Conservation (phyloP, 2,329 filamentous ascomycete species). For the Ophiognomonia clavigignenti-juglandacearum region DNA sequence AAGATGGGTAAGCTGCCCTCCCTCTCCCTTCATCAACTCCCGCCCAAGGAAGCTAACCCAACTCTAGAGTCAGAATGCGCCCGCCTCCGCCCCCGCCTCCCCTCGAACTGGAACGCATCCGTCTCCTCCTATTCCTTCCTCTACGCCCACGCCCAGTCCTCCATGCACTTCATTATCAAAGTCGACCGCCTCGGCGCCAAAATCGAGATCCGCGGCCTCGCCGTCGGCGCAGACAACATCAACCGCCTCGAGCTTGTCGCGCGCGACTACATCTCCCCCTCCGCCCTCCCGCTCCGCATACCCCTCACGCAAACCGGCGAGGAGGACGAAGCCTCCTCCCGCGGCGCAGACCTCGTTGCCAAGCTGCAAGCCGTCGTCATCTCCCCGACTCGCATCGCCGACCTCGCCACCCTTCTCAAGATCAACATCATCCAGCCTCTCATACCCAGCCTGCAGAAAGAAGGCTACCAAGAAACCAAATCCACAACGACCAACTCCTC, state of each 20-base stretch:
- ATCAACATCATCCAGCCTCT: slow-evolving; percentile 79
- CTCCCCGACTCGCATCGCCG: slow-evolving; percentile 60
- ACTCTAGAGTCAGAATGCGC: slow-evolving; percentile 50
- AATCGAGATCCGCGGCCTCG: slow-evolving; percentile 77
- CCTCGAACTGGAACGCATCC: slow-evolving; percentile 73
- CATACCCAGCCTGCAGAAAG: slow-evolving; percentile 69
- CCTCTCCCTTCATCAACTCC: not conserved
- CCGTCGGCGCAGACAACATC: slow-evolving; percentile 75
- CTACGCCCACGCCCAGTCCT: slow-evolving; percentile 80
- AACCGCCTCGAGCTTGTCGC: slow-evolving; percentile 69
- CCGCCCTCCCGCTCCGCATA: slow-evolving; percentile 52
- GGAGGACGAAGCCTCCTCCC: too few species aligned
- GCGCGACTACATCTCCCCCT: slow-evolving; percentile 68
- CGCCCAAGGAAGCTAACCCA: slow-evolving; percentile 3
- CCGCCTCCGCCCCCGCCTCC: slow-evolving; percentile 58
- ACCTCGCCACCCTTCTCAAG: slow-evolving; percentile 69
- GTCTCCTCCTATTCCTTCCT: slow-evolving; percentile 72
- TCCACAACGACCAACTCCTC: too few species aligned
- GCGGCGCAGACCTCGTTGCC: slow-evolving; percentile 39
- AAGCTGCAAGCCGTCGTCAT: slow-evolving; percentile 65
- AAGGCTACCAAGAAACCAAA: slow-evolving; percentile 72
- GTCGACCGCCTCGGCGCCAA: slow-evolving; percentile 77
- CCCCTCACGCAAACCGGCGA: slow-evolving; percentile 33
- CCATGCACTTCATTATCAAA: slow-evolving; percentile 78
- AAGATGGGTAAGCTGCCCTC: slow-evolving; percentile 52